Percentiles rank a stretch among this genome's conserved stretches.
These are phyloP conservation scores for Boletellus sp. DNA, from an alignment of 1,284 basidiomycete species.

Conservation along the genomic window DNA sequence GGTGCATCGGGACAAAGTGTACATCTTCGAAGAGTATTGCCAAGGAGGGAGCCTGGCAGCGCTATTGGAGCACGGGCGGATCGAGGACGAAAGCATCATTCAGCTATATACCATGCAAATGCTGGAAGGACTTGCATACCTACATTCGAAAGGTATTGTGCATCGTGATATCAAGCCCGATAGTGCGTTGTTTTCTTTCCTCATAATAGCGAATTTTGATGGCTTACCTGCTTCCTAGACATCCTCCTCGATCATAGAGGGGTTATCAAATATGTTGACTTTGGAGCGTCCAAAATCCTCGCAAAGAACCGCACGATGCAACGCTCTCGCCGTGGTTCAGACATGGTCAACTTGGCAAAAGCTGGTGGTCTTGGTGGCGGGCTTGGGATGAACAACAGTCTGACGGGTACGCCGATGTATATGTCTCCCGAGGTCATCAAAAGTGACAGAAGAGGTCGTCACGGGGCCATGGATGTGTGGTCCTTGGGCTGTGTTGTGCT, in stretches of 20 bases:
- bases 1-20: constrained; percentile 97
- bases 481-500: constrained; percentile 94
- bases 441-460: constrained; percentile 78
- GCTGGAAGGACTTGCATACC: constrained; percentile 90
- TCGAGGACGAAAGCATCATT: constrained; percentile 95
- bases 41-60: constrained; percentile 92
- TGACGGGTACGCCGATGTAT: constrained; percentile 99
- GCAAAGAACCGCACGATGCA: constrained; percentile 91
- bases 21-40: constrained; percentile 99
- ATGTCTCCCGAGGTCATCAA: constrained; percentile 99
- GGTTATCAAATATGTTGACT: constrained; percentile 97
- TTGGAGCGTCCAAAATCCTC: constrained; percentile 97
- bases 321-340: constrained; percentile 58
- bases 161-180: constrained; percentile 99
- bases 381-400: constrained; percentile 57
- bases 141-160: constrained; percentile 90
- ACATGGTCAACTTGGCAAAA: constrained; percentile 30
- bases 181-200: constrained; percentile 58
- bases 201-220: constrained; percentile 2
- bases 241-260: constrained; percentile 93
- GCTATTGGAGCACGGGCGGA: constrained; percentile 88
- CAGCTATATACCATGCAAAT: constrained; percentile 98
- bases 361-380: constrained; percentile 36
- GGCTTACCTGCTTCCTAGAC: constrained; percentile 49
- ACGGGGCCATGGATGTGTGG: constrained; percentile 99